Evolutionary conservation across 2,329 filamentous ascomycete species (phyloP).

Genomic region (Xylogone sp.): DNA sequence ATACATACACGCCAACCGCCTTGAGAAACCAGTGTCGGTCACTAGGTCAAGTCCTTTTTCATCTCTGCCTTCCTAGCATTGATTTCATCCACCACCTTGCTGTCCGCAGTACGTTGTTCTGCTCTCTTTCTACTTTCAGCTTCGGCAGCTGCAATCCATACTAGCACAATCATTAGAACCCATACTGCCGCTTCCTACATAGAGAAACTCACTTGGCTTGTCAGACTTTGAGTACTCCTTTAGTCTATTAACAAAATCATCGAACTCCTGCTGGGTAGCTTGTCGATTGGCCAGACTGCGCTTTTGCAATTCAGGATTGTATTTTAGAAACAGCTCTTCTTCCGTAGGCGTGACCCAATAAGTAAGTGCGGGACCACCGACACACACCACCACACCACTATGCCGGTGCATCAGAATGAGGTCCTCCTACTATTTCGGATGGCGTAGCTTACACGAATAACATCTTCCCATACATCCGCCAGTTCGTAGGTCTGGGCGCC

Average conservation of each 20-base stretch:
- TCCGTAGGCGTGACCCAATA: constrained; percentile 79
- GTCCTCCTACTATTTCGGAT: background rate
- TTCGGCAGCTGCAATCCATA: constrained; percentile 42
- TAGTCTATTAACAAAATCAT: constrained; percentile 77
- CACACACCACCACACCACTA: constrained; percentile 67
- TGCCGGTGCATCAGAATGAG: constrained; percentile 17
- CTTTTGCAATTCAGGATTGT: constrained; percentile 93
- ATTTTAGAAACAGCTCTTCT: constrained; percentile 86
- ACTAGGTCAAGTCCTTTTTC: constrained; percentile 28
- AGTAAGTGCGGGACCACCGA: constrained; percentile 84
- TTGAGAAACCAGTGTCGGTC: constrained; percentile 19
- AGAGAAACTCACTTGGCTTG: constrained; percentile 69
- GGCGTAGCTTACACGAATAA: constrained; percentile 54
- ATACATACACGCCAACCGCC: background rate
- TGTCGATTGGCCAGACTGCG: constrained; percentile 76
- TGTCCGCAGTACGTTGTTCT: constrained; percentile 31
- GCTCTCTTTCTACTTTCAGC: constrained; percentile 32
- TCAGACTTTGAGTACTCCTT: constrained; percentile 90
- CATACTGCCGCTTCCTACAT: background rate
- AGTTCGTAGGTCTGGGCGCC: constrained; percentile 48
- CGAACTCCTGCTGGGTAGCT: constrained; percentile 78
- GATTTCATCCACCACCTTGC: constrained; percentile 32
- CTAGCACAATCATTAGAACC: constrained; percentile 21
- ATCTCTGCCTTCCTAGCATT: constrained; percentile 38
- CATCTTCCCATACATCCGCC: constrained; percentile 66